Conservation (phyloP, 2,329 filamentous ascomycete species). For the Zasmidium citrigriseum region DNA sequence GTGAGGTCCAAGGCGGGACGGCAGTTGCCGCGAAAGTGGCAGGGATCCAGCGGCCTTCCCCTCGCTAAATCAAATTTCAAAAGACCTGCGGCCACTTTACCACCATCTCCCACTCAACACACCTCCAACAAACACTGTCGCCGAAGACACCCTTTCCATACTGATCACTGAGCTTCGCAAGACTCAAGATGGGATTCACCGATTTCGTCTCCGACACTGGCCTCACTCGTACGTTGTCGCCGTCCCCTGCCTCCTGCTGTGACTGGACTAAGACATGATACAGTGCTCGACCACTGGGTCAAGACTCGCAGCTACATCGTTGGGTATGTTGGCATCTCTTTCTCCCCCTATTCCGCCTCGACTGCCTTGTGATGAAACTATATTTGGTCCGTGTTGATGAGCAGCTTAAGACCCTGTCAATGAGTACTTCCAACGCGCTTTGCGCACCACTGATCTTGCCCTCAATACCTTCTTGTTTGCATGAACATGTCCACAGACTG, state of each 20-base stretch:
- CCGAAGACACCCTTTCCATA: not conserved
- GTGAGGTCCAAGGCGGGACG: too few relatives aligned
- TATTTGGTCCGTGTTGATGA: constrained; percentile 96
- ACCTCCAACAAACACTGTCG: not conserved
- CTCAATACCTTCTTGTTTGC: constrained; percentile 20
- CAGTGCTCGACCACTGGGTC: constrained; percentile 72
- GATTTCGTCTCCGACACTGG: constrained; percentile 68
- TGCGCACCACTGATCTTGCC: constrained; percentile 71
- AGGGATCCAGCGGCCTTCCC: too few relatives aligned
- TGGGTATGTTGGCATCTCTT: constrained; percentile 63
- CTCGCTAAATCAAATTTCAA: not conserved
- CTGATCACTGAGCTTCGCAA: not conserved
- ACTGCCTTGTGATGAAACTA: constrained; percentile 68
- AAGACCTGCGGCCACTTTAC: not conserved
- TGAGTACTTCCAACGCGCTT: constrained; percentile 75
- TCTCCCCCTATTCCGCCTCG: constrained; percentile 26
- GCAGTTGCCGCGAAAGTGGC: too few relatives aligned
- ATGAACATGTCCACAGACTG: not conserved
- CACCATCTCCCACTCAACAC: not conserved
- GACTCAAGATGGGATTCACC: constrained; percentile 66
- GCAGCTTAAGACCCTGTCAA: constrained; percentile 87
- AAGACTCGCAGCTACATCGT: constrained; percentile 77
- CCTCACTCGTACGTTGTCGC: constrained; percentile 55
- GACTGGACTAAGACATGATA: constrained; percentile 12
- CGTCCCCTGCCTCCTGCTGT: constrained; percentile 10